Evolutionary conservation across 2,329 filamentous ascomycete genomes (phyloP).

Genomic region (Beauveria sp.): DNA sequence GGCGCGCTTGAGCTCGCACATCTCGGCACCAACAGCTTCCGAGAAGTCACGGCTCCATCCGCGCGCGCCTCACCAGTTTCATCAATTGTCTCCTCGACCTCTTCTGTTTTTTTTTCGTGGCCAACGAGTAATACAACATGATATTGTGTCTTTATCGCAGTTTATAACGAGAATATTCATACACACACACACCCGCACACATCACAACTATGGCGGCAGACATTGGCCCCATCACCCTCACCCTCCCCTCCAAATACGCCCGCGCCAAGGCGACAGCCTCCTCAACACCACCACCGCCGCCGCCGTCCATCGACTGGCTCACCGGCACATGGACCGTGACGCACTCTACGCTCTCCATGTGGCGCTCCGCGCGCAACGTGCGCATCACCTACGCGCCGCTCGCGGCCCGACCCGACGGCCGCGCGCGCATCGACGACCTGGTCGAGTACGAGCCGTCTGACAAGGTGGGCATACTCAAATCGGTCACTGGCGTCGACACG

Average conservation of each 20-base stretch:
- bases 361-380: constrained; percentile 72
- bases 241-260: constrained; percentile 4
- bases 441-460: constrained; percentile 59
- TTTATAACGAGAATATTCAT: neutral
- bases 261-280: neutral
- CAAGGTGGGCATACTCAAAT: constrained; percentile 43
- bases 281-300: neutral
- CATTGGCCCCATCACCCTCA: constrained; percentile 2
- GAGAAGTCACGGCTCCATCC: neutral
- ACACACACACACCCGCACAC: neutral
- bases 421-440: constrained; percentile 56
- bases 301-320: constrained; percentile 46
- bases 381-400: constrained; percentile 65
- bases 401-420: constrained; percentile 28
- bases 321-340: constrained; percentile 64
- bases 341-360: constrained; percentile 72
- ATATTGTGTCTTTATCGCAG: too few species aligned
- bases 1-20: neutral
- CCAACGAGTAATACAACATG: too few species aligned
- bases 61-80: neutral
- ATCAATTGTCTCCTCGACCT: neutral
- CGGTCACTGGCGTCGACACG: constrained; percentile 58
- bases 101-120: neutral
- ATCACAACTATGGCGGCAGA: neutral
- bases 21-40: constrained; percentile 3